Conservation (phyloP, 768 basidiomycete species). For the Tulasnella sp. region DNA sequence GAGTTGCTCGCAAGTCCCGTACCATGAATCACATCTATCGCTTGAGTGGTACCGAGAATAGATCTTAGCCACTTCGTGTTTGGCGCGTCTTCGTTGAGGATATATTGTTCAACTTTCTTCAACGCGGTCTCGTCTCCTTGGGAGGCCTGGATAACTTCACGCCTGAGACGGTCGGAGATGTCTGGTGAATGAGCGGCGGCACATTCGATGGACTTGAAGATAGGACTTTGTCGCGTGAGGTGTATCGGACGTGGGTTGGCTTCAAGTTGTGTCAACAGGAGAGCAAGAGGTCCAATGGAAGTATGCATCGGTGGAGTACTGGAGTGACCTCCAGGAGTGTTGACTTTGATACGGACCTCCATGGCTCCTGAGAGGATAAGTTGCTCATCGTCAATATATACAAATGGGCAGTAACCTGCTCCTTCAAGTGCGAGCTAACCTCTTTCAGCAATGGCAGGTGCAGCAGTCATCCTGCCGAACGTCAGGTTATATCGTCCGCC, state of each 20-base stretch:
- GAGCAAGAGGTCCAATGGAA: constrained; percentile 66
- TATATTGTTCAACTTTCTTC: constrained; percentile 41
- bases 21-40: constrained; percentile 50
- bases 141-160: constrained; percentile 41
- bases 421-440: constrained; percentile 28
- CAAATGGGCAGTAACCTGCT: background rate
- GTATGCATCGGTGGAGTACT: constrained; percentile 78
- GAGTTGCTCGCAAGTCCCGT: background rate
- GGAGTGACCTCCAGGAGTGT: constrained; percentile 74
- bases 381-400: background rate
- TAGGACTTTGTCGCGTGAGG: constrained; percentile 49
- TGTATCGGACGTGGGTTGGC: constrained; percentile 43
- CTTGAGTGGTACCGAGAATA: constrained; percentile 64
- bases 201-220: constrained; percentile 58
- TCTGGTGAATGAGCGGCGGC: constrained; percentile 52
- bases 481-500: constrained; percentile 48
- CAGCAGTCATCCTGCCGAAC: constrained; percentile 50
- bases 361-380: constrained; percentile 35
- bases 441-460: constrained; percentile 63
- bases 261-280: constrained; percentile 62
- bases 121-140: constrained; percentile 45
- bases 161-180: constrained; percentile 43
- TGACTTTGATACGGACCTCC: constrained; percentile 56
- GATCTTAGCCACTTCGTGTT: constrained; percentile 32
- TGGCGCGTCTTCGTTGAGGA: background rate